Percentiles rank a stretch among this genome's conserved stretches.
These are phyloP conservation scores for Papiliotrema terrestris DNA, from an alignment of 1,284 basidiomycete genomes.

Conservation along the genomic window DNA sequence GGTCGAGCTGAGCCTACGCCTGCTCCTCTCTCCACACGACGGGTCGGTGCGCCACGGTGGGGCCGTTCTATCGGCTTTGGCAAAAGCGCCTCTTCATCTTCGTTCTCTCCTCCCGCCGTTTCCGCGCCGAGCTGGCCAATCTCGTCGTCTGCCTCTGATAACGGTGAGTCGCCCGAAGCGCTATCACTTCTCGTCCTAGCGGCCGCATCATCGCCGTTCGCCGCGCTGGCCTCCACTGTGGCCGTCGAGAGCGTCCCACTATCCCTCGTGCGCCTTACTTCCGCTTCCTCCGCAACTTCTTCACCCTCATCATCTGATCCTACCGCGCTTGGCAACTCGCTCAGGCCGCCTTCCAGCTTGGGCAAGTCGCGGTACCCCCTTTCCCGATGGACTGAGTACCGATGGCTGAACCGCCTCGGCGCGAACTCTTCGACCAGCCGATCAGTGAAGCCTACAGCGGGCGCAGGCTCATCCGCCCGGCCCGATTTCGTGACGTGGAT, in stretches of 20 bases:
- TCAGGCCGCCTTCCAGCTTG: not conserved
- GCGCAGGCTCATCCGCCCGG: slow-evolving; percentile 2
- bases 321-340: slow-evolving; percentile 5
- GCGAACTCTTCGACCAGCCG: not conserved
- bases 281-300: not conserved
- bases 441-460: not conserved
- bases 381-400: not conserved
- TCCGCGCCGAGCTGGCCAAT: not conserved
- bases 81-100: not conserved
- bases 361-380: not conserved
- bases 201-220: not conserved
- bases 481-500: slow-evolving; percentile 4
- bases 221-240: not conserved
- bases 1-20: not conserved
- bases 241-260: not conserved
- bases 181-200: not conserved
- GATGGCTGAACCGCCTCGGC: not conserved
- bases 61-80: not conserved
- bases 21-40: no score
- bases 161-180: not conserved
- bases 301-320: slow-evolving; percentile 1
- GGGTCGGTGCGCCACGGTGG: not conserved
- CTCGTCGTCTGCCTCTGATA: not conserved
- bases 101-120: not conserved
- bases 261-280: not conserved